Conservation (phyloP, 1,284 basidiomycete genomes). For the Ustilago loliicola region DNA sequence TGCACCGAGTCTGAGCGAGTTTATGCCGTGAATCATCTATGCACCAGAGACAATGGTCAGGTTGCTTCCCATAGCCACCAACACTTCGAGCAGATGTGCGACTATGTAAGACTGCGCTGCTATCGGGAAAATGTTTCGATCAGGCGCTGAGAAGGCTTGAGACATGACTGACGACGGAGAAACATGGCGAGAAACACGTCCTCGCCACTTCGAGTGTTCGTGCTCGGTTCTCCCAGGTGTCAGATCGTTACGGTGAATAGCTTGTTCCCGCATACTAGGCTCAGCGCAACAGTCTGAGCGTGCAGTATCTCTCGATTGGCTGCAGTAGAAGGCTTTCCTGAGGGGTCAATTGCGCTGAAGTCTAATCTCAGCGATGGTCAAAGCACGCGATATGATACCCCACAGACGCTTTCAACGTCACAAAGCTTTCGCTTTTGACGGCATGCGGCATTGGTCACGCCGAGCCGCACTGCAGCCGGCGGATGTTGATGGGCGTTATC, state of each 20-base stretch:
- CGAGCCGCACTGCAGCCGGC: neutral
- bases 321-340: neutral
- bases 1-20: neutral
- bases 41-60: neutral
- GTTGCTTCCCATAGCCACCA: too few species aligned
- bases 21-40: neutral
- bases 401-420: neutral
- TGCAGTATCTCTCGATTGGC: neutral
- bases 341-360: neutral
- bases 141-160: conserved; percentile 3
- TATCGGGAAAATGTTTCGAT: neutral
- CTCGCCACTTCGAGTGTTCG: too few species aligned
- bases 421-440: neutral
- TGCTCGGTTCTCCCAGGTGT: too few species aligned
- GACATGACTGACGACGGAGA: neutral
- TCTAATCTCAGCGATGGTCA: neutral
- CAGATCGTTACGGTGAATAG: too few species aligned
- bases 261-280: neutral
- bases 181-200: neutral
- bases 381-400: neutral
- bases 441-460: neutral
- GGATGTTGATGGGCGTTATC: neutral
- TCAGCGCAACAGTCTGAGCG: neutral
- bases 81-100: too few species aligned
- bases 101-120: neutral